Evolutionary conservation across 2,329 filamentous ascomycete genomes (phyloP).

Genomic region (Bimuria novae-zelandiae): DNA sequence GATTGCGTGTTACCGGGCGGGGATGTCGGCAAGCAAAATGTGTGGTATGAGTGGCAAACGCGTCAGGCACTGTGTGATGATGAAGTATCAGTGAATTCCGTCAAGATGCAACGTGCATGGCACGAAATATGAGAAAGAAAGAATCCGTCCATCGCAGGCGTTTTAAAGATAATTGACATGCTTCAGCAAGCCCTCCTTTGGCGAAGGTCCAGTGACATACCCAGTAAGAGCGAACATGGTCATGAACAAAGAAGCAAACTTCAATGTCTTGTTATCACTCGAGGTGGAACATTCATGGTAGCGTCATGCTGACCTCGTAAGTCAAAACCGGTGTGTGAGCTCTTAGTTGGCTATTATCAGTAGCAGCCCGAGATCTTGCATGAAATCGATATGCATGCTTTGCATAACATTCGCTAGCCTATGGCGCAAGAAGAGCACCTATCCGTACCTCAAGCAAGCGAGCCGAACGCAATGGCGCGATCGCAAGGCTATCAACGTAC

Average conservation of each 20-base stretch:
- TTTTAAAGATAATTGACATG: not conserved
- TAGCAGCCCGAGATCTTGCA: not conserved
- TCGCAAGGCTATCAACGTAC: not conserved
- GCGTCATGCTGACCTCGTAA: not conserved
- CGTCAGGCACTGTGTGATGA: constrained; percentile 6
- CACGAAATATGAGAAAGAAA: not conserved
- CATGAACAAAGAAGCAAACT: not conserved
- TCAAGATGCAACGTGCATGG: not conserved
- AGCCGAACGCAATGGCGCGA: not conserved
- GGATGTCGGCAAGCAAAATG: constrained; percentile 20
- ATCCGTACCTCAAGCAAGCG: not conserved
- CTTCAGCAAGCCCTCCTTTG: not conserved
- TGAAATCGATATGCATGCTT: not conserved
- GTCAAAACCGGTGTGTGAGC: not conserved
- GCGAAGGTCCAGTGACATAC: not conserved
- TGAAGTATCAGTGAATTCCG: not conserved
- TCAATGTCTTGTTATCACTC: not conserved
- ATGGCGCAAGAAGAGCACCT: not conserved
- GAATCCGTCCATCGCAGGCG: not conserved
- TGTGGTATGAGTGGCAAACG: constrained; percentile 2
- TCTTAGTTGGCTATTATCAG: not conserved
- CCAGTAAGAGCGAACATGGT: not conserved
- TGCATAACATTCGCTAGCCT: constrained; percentile 1
- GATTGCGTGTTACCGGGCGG: constrained; percentile 20
- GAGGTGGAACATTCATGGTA: not conserved